These are phyloP conservation scores for Tolypocladium ophioglossoides DNA, from an alignment of 2,329 filamentous ascomycete genomes.

Conservation along the genomic window DNA sequence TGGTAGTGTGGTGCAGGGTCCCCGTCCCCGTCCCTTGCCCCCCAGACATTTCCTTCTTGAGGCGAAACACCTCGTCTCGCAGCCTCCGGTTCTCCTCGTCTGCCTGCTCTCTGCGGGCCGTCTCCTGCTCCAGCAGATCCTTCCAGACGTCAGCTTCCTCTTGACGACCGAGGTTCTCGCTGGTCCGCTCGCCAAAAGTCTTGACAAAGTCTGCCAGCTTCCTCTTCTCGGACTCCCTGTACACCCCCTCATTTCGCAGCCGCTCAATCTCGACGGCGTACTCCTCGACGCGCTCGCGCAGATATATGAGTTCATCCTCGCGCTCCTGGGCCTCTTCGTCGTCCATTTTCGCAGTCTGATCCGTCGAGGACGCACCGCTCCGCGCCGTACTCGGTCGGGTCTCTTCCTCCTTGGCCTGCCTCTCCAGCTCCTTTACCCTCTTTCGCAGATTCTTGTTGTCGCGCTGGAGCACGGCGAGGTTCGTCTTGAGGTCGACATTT, in stretches of 20 bases:
- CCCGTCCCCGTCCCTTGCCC: constrained; percentile 13
- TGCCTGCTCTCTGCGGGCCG: constrained; percentile 74
- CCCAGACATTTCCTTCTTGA: constrained; percentile 48
- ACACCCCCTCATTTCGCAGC: constrained; percentile 65
- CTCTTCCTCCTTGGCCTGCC: constrained; percentile 59
- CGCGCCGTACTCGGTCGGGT: constrained; percentile 49
- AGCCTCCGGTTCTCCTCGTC: constrained; percentile 82
- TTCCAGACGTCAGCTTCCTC: constrained; percentile 83
- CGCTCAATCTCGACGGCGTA: constrained; percentile 77
- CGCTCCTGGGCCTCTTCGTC: constrained; percentile 55
- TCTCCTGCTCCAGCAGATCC: constrained; percentile 87
- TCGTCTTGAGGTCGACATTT: constrained; percentile 91
- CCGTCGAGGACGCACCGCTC: constrained; percentile 46
- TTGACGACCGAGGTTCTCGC: constrained; percentile 39
- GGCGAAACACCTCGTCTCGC: constrained; percentile 70
- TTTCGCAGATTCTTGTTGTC: constrained; percentile 78
- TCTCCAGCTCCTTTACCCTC: constrained; percentile 78
- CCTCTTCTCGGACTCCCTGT: constrained; percentile 75
- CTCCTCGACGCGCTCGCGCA: constrained; percentile 77
- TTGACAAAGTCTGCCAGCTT: constrained; percentile 73
- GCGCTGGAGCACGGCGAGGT: constrained; percentile 76
- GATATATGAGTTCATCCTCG: constrained; percentile 76
- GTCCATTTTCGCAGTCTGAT: constrained; percentile 42
- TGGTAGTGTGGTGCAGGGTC: constrained; percentile 46
- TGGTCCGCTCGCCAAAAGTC: constrained; percentile 37